Base-by-base conservation (phyloP, 1,284 basidiomycete species). In the Papiliotrema nemorosa region DNA sequence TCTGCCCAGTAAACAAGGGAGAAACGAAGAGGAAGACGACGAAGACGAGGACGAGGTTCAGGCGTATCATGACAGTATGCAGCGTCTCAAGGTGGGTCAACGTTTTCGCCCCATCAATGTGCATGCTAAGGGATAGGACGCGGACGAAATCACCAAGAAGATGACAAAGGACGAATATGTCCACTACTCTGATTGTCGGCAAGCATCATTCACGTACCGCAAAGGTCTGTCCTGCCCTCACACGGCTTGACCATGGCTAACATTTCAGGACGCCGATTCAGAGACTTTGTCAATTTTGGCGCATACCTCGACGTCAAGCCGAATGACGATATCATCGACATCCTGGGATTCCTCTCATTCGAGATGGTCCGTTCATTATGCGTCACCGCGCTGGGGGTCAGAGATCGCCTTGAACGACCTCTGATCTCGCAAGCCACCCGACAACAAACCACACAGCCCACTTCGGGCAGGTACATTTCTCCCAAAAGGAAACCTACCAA, bases 161-260 rank as follows among this genome's bases (percentile, higher is more conserved):
- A 97, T 97, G 94, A 96, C 91, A 0, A 81, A 89, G 57, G 92
- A 97, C 67, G 91, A 97, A 66, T 97, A 97, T 69, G 88, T 93
- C 55, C 91, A 96, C 68, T 98, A 97, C 70, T 92, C 92, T 2
- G 92, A 97, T 67, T 97, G 93, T 76, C 82, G 94, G 47, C 92
- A 97, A 73, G 94, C 94, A 0, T 91, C 90, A 10, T 98, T 97
- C 74, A 96, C 93, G 0, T 97, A 94, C 72, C 84, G 91, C 44
- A 96, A 96, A 83, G 85, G 90, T 88, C 33, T 39, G 76, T 67
- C 41, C 6, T 20, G 10, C 37, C 36, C n/a, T 89, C 90, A 31
- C 18, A 52, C 80, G 56, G 90, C 86, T 66, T 83, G 85, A 9
- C 21, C 16, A 42, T 53, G 49, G 47, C 29, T 16, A 12, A n/a